phyloP scores from a whole-genome alignment of 495 filamentous ascomycete genomes.

The Penicillium paradoxum region DNA sequence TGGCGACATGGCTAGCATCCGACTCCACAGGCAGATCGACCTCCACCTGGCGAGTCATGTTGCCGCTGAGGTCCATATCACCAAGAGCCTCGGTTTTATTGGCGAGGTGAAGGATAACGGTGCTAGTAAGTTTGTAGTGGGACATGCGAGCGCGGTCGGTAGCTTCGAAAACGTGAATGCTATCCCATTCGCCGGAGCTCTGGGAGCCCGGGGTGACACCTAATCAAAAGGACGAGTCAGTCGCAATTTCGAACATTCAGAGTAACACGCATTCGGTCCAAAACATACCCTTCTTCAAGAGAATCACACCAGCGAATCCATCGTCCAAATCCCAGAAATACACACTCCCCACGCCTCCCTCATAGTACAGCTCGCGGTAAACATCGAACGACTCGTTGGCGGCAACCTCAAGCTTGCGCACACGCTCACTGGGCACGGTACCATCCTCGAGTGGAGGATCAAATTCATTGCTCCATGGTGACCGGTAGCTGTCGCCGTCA shows the following conservation, averaged over 20 bases:
- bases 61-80: slow-evolving; percentile 88
- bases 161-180: slow-evolving; percentile 97
- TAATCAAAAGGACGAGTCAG: slow-evolving; percentile 19
- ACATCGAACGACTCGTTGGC: slow-evolving; percentile 97
- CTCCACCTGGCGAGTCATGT: slow-evolving; percentile 97
- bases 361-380: slow-evolving; percentile 96
- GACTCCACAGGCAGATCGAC: slow-evolving; percentile 81
- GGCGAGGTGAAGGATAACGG: slow-evolving; percentile 86
- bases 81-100: slow-evolving; percentile 68
- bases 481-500: slow-evolving; percentile 94
- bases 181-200: slow-evolving; percentile 88
- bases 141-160: slow-evolving; percentile 83
- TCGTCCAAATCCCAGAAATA: slow-evolving; percentile 99
- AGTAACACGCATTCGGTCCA: background rate
- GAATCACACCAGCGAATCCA: slow-evolving; percentile 92
- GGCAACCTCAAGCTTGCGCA: slow-evolving; percentile 86
- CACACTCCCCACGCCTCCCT: slow-evolving; percentile 89
- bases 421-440: slow-evolving; percentile 75
- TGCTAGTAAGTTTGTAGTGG: slow-evolving; percentile 97
- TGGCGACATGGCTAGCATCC: slow-evolving; percentile 90
- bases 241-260: background rate
- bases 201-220: slow-evolving; percentile 62
- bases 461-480: slow-evolving; percentile 97
- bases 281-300: slow-evolving; percentile 84
- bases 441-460: slow-evolving; percentile 80